Evolutionary conservation across 139 green algal genomes (phyloP).

Genomic region (Chlamydomonas eustigma): DNA sequence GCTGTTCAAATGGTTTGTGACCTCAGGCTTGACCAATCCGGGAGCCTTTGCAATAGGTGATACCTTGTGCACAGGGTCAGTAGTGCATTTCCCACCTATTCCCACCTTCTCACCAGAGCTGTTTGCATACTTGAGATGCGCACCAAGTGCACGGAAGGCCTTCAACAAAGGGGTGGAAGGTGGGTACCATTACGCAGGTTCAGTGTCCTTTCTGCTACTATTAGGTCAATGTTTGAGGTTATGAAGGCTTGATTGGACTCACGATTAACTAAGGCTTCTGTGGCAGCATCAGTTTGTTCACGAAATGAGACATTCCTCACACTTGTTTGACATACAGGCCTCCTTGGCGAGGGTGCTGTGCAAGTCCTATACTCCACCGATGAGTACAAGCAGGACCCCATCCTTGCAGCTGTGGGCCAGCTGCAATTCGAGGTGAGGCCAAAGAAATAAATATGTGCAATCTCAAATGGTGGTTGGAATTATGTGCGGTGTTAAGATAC

Average conservation of each 20-base stretch:
- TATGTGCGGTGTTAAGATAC: too few species aligned
- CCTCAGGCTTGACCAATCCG: conserved; percentile 60
- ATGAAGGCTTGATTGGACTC: too few species aligned
- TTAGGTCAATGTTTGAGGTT: too few species aligned
- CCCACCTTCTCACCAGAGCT: conserved; percentile 76
- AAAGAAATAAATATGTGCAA: too few species aligned
- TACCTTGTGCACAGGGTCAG: conserved; percentile 26
- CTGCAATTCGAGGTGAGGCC: conserved; percentile 77
- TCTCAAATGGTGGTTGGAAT: too few species aligned
- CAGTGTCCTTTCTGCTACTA: not conserved
- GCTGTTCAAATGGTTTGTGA: too few species aligned
- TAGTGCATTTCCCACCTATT: conserved; percentile 64
- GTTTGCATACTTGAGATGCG: conserved; percentile 64
- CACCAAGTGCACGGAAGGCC: conserved; percentile 45
- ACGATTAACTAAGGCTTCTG: too few species aligned
- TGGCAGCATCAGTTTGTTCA: too few species aligned
- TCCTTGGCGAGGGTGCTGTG: conserved; percentile 70
- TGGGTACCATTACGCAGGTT: conserved; percentile 1
- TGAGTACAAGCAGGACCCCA: conserved; percentile 62
- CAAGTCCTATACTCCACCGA: conserved; percentile 70
- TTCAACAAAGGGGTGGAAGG: conserved; percentile 71
- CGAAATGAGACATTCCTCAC: too few species aligned
- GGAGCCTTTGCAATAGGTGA: conserved; percentile 60
- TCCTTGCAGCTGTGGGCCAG: conserved; percentile 74
- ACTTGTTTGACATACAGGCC: too few species aligned